A percentile compares a stretch with the other conserved stretches of the same genome.
phyloP scores from a whole-genome alignment of 345 rosid species.

The Syzygium grande region DNA sequence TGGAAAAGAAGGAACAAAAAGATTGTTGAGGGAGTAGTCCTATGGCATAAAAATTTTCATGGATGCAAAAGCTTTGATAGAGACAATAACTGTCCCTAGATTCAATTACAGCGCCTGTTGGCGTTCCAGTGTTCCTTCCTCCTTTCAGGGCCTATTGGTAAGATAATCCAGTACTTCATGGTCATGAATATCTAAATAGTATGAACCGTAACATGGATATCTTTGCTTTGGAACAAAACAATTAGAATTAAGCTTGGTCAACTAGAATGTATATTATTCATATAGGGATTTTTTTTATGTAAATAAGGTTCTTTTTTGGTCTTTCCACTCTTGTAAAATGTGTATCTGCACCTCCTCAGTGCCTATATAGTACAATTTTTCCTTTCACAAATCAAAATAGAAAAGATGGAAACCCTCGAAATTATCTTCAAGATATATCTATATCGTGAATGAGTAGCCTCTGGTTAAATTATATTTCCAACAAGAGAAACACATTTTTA shows the following conservation, averaged over 20 bases:
- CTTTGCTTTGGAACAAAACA: not conserved
- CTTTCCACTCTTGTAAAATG: not conserved
- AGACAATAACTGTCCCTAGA: not conserved
- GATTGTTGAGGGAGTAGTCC: not conserved
- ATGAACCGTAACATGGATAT: not conserved
- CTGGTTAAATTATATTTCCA: not conserved
- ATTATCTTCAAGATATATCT: not conserved
- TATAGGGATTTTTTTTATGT: not conserved
- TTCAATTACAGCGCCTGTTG: not conserved
- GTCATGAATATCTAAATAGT: not conserved
- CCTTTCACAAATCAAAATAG: not conserved
- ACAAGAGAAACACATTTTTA: not conserved
- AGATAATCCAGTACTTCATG: not conserved
- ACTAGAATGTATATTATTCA: not conserved
- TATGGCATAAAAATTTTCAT: not conserved
- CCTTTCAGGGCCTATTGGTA: not conserved
- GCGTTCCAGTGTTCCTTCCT: not conserved
- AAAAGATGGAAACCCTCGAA: not conserved
- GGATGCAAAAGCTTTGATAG: not conserved
- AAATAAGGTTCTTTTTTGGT: not conserved
- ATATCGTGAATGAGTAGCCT: not conserved
- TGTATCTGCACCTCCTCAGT: not conserved
- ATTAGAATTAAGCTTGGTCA: not conserved
- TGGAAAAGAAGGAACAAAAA: not conserved
- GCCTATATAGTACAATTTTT: not conserved